Percentiles rank a stretch among this genome's conserved stretches.
These are phyloP conservation scores for Bretziella fagacearum DNA, from an alignment of 2,329 filamentous ascomycete species.

Conservation along the genomic window DNA sequence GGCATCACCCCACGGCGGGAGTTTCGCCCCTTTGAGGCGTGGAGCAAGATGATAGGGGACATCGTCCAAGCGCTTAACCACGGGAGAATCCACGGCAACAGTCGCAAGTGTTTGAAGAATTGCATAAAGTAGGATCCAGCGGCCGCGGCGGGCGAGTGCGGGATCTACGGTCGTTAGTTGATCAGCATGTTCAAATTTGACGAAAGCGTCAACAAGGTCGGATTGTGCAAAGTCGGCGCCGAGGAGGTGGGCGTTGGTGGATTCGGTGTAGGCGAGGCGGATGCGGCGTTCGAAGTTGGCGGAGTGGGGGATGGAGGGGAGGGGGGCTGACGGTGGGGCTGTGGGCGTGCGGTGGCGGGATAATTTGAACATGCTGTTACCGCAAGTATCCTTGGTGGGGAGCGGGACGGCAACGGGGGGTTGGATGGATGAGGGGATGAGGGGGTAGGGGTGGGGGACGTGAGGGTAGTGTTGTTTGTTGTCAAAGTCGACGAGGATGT, in stretches of 20 bases:
- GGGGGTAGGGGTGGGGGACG: constrained; percentile 48
- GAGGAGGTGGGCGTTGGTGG: constrained; percentile 40
- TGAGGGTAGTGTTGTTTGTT: constrained; percentile 45
- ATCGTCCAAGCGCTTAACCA: constrained; percentile 32
- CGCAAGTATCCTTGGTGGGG: constrained; percentile 5
- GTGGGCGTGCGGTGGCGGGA: constrained; percentile 11
- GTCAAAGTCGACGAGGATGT: constrained; percentile 50
- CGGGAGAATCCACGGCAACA: constrained; percentile 39
- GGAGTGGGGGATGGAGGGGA: background rate
- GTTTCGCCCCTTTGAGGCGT: constrained; percentile 31
- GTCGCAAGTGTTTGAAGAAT: constrained; percentile 42
- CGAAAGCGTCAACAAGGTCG: constrained; percentile 37
- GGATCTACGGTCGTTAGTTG: constrained; percentile 34
- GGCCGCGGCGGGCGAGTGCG: constrained; percentile 36
- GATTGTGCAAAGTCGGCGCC: constrained; percentile 35
- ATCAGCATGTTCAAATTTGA: constrained; percentile 39
- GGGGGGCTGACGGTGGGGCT: constrained; percentile 18
- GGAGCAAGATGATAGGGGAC: constrained; percentile 42
- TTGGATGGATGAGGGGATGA: constrained; percentile 39
- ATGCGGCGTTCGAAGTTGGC: constrained; percentile 29
- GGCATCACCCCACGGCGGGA: constrained; percentile 36
- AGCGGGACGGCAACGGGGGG: constrained; percentile 14
- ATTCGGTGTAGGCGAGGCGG: constrained; percentile 41
- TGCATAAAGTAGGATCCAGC: constrained; percentile 45
- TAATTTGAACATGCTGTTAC: constrained; percentile 19